Conservation (phyloP, 352 stramenopile genomes). For the Phytophthora citricola region DNA sequence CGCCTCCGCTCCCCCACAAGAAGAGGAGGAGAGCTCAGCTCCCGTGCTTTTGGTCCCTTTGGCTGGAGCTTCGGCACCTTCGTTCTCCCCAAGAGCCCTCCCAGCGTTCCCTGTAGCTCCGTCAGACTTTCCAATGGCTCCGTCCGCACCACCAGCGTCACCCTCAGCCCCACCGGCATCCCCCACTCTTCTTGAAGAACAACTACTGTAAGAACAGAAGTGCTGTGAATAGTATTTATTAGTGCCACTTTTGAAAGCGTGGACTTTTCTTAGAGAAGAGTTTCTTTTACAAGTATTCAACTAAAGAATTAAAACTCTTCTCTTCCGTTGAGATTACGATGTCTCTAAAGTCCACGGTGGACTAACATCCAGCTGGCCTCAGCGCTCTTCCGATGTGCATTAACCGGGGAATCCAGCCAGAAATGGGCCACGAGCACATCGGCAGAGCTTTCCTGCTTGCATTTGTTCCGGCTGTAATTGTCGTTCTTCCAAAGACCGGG, state of each 20-base stretch:
- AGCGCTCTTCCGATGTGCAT: slow-evolving; percentile 29
- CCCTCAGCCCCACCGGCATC: slow-evolving; percentile 25
- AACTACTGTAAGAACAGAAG: slow-evolving; percentile 39
- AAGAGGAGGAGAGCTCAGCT: slow-evolving; percentile 43
- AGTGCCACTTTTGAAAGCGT: slow-evolving; percentile 12
- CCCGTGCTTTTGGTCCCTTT: slow-evolving; percentile 39
- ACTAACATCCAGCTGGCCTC: slow-evolving; percentile 17
- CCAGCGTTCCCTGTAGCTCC: slow-evolving; percentile 6
- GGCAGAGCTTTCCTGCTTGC: slow-evolving; percentile 19
- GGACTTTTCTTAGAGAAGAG: background rate
- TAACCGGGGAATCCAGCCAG: slow-evolving; percentile 6
- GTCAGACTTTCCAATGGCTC: slow-evolving; percentile 1
- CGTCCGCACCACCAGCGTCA: slow-evolving; percentile 20
- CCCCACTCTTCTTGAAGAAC: slow-evolving; percentile 22
- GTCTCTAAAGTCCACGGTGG: background rate
- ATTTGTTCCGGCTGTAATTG: slow-evolving; percentile 32
- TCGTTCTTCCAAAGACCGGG: slow-evolving; percentile 14
- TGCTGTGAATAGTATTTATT: slow-evolving; percentile 46
- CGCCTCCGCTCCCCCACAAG: slow-evolving; percentile 35
- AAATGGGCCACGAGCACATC: slow-evolving; percentile 40
- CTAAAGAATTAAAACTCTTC: too few species aligned
- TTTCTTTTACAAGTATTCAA: too few species aligned
- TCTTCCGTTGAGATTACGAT: slow-evolving; percentile 4
- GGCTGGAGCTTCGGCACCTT: slow-evolving; percentile 45
- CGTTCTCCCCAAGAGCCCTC: slow-evolving; percentile 32